Evolutionary conservation across 106 monocot species (phyloP).

Genomic region (Dioscorea dumetorum): DNA sequence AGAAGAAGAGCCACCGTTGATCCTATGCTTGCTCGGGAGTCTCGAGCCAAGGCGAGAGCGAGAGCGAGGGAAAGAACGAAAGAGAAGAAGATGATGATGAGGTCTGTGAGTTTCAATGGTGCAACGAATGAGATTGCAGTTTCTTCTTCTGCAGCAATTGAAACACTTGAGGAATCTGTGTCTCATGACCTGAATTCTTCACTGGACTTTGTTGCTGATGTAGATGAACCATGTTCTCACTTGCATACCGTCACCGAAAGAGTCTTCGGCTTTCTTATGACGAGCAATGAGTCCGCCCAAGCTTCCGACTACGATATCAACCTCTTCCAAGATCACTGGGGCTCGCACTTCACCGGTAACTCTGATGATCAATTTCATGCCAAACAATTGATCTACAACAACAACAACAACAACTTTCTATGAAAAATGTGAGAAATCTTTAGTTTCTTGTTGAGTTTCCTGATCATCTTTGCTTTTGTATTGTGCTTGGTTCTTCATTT

Average conservation of each 20-base stretch:
- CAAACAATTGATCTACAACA: too few species aligned
- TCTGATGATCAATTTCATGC: neutral
- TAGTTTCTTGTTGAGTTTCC: too few species aligned
- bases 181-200: slow-evolving; percentile 17
- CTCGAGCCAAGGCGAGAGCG: slow-evolving; percentile 31
- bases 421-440: too few species aligned
- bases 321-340: slow-evolving; percentile 17
- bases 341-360: slow-evolving; percentile 1
- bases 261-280: too few species aligned
- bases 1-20: neutral
- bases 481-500: too few species aligned
- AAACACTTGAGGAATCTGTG: slow-evolving; percentile 5
- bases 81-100: slow-evolving; percentile 26
- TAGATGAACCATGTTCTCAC: slow-evolving; percentile 12
- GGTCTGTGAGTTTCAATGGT: neutral
- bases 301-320: neutral
- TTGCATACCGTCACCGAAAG: neutral
- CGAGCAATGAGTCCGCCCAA: neutral
- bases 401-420: too few species aligned
- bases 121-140: neutral
- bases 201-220: slow-evolving; percentile 13
- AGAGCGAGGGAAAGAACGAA: slow-evolving; percentile 49
- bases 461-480: too few species aligned
- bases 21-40: slow-evolving; percentile 12
- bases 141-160: neutral